Evolutionary conservation across 495 filamentous ascomycete genomes (phyloP).

Genomic region (Annulohypoxylon bovei): DNA sequence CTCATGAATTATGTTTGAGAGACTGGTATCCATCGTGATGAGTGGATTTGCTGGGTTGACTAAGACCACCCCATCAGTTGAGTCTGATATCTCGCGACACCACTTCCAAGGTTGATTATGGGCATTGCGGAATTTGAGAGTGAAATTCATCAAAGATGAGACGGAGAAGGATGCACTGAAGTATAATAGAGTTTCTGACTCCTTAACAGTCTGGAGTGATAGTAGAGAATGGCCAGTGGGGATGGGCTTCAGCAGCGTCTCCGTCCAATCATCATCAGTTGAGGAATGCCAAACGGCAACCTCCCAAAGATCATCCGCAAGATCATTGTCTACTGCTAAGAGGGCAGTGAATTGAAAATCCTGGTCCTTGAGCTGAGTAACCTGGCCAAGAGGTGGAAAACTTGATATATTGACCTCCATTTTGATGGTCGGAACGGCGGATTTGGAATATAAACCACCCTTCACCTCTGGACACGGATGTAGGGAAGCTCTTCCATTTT

Average conservation of each 20-base stretch:
- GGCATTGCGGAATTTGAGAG: constrained; percentile 73
- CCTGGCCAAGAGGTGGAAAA: constrained; percentile 76
- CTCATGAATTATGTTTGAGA: constrained; percentile 68
- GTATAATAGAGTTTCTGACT: constrained; percentile 53
- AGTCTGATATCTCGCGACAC: constrained; percentile 70
- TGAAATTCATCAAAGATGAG: constrained; percentile 68
- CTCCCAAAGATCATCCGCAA: constrained; percentile 71
- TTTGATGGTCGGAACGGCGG: not conserved
- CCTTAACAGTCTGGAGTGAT: constrained; percentile 49
- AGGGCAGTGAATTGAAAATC: constrained; percentile 72
- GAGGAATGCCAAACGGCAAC: constrained; percentile 81
- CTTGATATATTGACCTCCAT: constrained; percentile 51
- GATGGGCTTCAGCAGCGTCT: constrained; percentile 52
- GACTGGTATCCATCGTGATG: constrained; percentile 48
- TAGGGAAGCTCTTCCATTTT: constrained; percentile 24
- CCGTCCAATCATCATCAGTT: constrained; percentile 58
- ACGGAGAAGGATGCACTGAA: constrained; percentile 56
- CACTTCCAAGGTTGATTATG: constrained; percentile 74
- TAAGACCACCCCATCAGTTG: constrained; percentile 71
- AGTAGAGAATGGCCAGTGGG: constrained; percentile 50
- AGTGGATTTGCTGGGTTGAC: constrained; percentile 48
- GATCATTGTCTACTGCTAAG: constrained; percentile 70
- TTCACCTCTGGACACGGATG: constrained; percentile 12
- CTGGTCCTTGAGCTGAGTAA: constrained; percentile 64
- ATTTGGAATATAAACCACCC: constrained; percentile 12